Base-by-base conservation (phyloP, 2,329 filamentous ascomycete species). In the Tolypocladium tundrense region DNA sequence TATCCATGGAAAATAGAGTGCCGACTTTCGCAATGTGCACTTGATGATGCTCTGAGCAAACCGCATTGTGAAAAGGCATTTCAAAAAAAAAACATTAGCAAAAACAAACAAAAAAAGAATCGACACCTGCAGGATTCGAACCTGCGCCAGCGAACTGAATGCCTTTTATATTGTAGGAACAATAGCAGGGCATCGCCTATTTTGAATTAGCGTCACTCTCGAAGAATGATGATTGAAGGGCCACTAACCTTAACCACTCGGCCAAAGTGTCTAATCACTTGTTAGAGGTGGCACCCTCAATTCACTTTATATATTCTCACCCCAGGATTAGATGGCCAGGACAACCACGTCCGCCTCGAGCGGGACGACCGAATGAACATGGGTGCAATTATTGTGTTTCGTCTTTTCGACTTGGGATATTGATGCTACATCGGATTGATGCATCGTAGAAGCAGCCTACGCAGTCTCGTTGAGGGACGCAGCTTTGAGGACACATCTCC, bases 91-190 rank as follows among this genome's bases (percentile, higher is more conserved):
- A 53, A 16, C 40, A n/a, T n/a, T n/a, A n/a, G n/a, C n/a, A 42
- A 42, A 52, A 52, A 37, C 0, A 10, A 52, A 14, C 21, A 50
- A 50, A 54, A 54, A 39, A 8, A 21, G 9, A 27, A 27, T 8
- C 57, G 57, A 58, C 57, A 55, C 43, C 57, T 58, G 53, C 53
- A 58, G 57, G 56, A 54, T 54, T 57, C 56, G 56, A 55, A 58
- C 53, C 53, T 55, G 27, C 53, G 43, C 57, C 19, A 33, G 40
- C 56, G 56, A 57, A 57, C 40, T 33, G 40, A 57, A 33, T 40
- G 56, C 50, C 56, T 57, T 6, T 8, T 16, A 33, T 9, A 31
- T 55, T 3, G 8, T 27, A 13, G 3, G 8, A 37, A 33, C 31
- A 33, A 33, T 33, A 33, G 31, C 31, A 33, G 31, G 31, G 31